Percentiles rank a stretch among this genome's conserved stretches.
Evolutionary conservation across 371 early-diverging fungal species (phyloP).

Genomic region (Haplosporangium sp.): DNA sequence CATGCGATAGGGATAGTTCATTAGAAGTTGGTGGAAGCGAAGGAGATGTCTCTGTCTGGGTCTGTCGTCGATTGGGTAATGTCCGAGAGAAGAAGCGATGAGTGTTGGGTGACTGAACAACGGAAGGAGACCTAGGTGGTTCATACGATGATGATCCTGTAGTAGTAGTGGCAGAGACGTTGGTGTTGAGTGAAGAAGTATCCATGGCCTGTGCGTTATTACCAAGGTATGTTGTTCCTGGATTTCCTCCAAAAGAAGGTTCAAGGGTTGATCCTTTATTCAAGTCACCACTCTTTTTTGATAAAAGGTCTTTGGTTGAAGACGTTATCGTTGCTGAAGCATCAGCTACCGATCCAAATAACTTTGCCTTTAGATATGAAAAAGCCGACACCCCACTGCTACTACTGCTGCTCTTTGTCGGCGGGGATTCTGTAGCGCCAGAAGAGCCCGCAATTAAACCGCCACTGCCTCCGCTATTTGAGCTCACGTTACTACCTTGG

Average conservation of each 20-base stretch:
- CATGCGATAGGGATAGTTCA: not conserved
- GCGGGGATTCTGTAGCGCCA: not conserved
- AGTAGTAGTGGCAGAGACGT: not conserved
- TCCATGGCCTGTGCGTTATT: not conserved
- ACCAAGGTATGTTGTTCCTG: not conserved
- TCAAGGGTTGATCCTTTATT: slow-evolving; percentile 18
- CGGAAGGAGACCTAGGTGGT: slow-evolving; percentile 11
- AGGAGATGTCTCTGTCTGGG: slow-evolving; percentile 15
- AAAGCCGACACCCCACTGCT: slow-evolving; percentile 32
- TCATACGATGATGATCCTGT: not conserved
- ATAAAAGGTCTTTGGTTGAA: slow-evolving; percentile 35
- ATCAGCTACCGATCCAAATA: slow-evolving; percentile 42
- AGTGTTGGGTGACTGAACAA: slow-evolving; percentile 4
- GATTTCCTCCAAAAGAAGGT: slow-evolving; percentile 5
- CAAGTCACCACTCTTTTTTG: slow-evolving; percentile 18
- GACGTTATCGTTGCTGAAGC: slow-evolving; percentile 33
- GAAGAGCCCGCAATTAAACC: not conserved
- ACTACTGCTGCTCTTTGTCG: slow-evolving; percentile 4
- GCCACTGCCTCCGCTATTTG: slow-evolving; percentile 13
- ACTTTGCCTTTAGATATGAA: slow-evolving; percentile 34
- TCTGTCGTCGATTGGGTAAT: slow-evolving; percentile 30
- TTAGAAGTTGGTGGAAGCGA: not conserved
- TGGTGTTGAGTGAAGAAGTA: not conserved
- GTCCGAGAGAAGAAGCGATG: slow-evolving; percentile 45
- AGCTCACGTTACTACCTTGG: slow-evolving; percentile 15